These are phyloP conservation scores for Silene vulgaris DNA, from an alignment of 179 eudicot genomes.

Conservation along the genomic window DNA sequence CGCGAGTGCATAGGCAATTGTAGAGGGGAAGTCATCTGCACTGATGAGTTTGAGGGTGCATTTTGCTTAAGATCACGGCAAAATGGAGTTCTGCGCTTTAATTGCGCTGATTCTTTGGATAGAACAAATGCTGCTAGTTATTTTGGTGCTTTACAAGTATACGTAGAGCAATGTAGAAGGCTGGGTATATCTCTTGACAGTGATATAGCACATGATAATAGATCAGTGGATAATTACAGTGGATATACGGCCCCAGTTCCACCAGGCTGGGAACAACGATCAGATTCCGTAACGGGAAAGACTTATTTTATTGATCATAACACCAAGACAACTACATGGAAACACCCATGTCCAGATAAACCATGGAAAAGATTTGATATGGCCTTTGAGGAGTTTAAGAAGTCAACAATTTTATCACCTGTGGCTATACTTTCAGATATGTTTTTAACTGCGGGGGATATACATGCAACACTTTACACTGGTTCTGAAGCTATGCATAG, in stretches of 20 bases:
- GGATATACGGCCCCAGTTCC: constrained; percentile 94
- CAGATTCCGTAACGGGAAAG: constrained; percentile 94
- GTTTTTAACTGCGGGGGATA: constrained; percentile 86
- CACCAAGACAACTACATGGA: constrained; percentile 94
- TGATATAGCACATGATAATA: constrained; percentile 71
- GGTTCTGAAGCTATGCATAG: constrained; percentile 99
- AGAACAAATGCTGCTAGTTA: constrained; percentile 97
- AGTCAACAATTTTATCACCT: constrained; percentile 85
- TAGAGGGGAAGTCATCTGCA: constrained; percentile 71
- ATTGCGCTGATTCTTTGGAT: constrained; percentile 96
- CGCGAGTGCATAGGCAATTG: constrained; percentile 75
- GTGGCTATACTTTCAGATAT: constrained; percentile 77
- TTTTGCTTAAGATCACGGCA: constrained; percentile 88
- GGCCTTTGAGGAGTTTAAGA: constrained; percentile 89
- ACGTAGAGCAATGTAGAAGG: constrained; percentile 91
- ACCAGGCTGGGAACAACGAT: constrained; percentile 97
- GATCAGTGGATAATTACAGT: constrained; percentile 54
- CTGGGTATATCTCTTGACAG: constrained; percentile 92
- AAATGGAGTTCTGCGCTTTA: constrained; percentile 88
- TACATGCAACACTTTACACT: constrained; percentile 93
- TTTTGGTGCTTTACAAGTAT: constrained; percentile 91
- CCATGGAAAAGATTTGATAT: constrained; percentile 99
- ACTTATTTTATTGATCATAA: constrained; percentile 89
- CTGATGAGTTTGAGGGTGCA: constrained; percentile 65
- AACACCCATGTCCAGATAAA: constrained; percentile 97